A percentile compares a stretch with the other conserved stretches of the same genome.
Evolutionary conservation across 768 basidiomycete species (phyloP).

Genomic region (Tulasnella sp.): DNA sequence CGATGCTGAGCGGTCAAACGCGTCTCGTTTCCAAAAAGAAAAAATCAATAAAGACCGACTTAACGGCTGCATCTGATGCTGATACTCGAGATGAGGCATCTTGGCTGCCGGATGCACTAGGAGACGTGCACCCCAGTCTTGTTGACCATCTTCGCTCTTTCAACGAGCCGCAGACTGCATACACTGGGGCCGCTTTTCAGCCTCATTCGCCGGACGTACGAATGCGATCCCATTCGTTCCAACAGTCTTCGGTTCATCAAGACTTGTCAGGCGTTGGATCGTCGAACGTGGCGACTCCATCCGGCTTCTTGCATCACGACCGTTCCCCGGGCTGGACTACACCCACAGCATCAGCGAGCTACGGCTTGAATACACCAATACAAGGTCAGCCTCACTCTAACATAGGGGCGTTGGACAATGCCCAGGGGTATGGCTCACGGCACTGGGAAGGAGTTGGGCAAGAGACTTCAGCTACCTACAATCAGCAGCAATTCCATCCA

Average conservation of each 20-base stretch:
- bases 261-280: not conserved
- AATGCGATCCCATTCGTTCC: not conserved
- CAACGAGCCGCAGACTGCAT: not conserved
- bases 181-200: not conserved
- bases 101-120: not conserved
- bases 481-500: not conserved
- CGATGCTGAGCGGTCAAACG: slow-evolving; percentile 13
- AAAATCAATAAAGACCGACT: not conserved
- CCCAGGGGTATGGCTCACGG: not conserved
- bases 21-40: slow-evolving; percentile 8
- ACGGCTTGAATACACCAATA: not conserved
- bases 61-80: not conserved
- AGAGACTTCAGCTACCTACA: not conserved
- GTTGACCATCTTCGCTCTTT: slow-evolving; percentile 6
- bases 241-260: not conserved
- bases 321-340: not conserved
- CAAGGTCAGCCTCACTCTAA: not conserved
- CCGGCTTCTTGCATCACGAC: not conserved
- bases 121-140: not conserved
- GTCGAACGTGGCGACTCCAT: not conserved
- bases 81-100: not conserved
- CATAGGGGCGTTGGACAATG: not conserved
- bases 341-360: not conserved
- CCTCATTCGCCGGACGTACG: not conserved
- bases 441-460: not conserved